Base-by-base conservation (phyloP, 805 yeast genomes). In the Pichia californica region DNA sequence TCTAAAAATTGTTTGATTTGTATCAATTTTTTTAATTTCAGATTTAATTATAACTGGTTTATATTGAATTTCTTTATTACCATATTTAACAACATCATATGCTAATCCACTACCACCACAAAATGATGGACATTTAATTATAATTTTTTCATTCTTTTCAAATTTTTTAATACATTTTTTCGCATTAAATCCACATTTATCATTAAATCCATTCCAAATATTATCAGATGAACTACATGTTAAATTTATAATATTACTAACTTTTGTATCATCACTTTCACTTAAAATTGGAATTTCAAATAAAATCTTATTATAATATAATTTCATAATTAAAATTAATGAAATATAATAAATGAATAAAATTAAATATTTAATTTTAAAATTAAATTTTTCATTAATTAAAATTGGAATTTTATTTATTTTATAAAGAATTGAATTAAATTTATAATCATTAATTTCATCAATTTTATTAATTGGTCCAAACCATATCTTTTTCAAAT, bases 101-200 rank as follows among this genome's bases (percentile, higher is more conserved):
- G 87, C 74, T 21, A 32, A 33, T 6, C 43, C 41, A n/a, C 40
- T 85, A 28, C 82, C 66, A 51, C 82, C 88, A 63, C 98, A 89
- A 28, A 88, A 66, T 0, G 96, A 95, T 0, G 96, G 96, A 61
- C 98, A 89, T 51, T 88, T 69, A 55, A 88, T 70, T 4, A 73
- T 60, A 23, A 82, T 70, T 18, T 18, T 18, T 19, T 73, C 74
- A 14, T 65, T 56, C 25, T 67, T 61, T 20, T 3, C 57, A 63
- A 36, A 71, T 62, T 25, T 30, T 6, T 26, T 15, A 9, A 36
- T 14, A 61, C 96, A 88, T 7, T 66, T 48, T n/a, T 66, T 59
- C 2, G 81, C 95, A 50, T 81, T 67, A 9, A 81, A 51, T 0
- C 96, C 96, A 69, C 96, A 89, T 1, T 68, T 71, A 9, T 75